These are phyloP conservation scores for Trichosanthes cucumerina DNA, from an alignment of 306 rosid species.

Conservation along the genomic window DNA sequence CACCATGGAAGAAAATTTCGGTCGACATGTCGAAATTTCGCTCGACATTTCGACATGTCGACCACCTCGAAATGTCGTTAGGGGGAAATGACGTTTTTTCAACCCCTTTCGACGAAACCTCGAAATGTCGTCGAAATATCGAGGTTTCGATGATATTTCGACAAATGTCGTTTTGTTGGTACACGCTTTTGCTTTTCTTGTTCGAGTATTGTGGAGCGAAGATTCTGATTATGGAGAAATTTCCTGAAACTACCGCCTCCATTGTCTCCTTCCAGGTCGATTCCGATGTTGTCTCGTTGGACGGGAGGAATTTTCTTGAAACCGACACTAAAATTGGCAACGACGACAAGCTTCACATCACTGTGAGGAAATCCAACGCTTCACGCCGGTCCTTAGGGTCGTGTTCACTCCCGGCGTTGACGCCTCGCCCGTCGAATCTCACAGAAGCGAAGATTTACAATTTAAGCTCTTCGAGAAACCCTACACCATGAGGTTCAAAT, in stretches of 20 bases:
- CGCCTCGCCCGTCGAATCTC: conserved; percentile 19
- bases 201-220: conserved; percentile 18
- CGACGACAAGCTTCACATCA: conserved; percentile 16
- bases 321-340: conserved; percentile 16
- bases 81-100: too few species aligned
- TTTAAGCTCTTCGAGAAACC: conserved; percentile 14
- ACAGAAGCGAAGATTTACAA: conserved; percentile 15
- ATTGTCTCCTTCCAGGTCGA: conserved; percentile 17
- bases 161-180: too few species aligned
- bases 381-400: conserved; percentile 9
- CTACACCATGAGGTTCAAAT: conserved; percentile 13
- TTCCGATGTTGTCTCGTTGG: conserved; percentile 14
- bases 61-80: too few species aligned
- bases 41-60: too few species aligned
- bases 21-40: too few species aligned
- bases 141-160: too few species aligned
- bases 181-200: conserved; percentile 14
- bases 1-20: too few species aligned
- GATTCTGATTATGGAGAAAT: conserved; percentile 17
- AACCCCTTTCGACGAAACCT: too few species aligned
- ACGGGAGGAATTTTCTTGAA: conserved; percentile 14
- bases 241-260: conserved; percentile 17
- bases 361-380: conserved; percentile 11
- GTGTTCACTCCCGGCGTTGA: conserved; percentile 6
- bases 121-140: too few species aligned